Conservation (phyloP, 1,284 basidiomycete species). For the Phellinidium pouzarii region DNA sequence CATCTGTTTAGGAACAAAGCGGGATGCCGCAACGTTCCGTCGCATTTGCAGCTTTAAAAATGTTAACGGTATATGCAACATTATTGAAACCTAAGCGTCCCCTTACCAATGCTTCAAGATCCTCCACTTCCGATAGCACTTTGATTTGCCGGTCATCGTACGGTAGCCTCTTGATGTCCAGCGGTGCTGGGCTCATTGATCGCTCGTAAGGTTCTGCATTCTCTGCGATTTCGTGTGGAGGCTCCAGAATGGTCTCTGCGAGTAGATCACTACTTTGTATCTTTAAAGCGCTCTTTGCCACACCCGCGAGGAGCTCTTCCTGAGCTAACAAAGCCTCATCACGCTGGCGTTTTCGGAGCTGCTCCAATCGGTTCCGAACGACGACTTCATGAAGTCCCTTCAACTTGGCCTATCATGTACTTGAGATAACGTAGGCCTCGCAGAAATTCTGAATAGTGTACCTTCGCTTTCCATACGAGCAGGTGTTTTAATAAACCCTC, state of each 20-base stretch:
- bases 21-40: constrained; percentile 69
- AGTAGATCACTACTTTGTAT: constrained; percentile 39
- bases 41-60: constrained; percentile 63
- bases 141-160: constrained; percentile 76
- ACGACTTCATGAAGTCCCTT: constrained; percentile 93
- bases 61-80: constrained; percentile 6
- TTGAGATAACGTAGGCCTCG: neutral
- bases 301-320: constrained; percentile 82
- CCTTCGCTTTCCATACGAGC: constrained; percentile 98
- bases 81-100: constrained; percentile 6
- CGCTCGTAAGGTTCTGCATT: constrained; percentile 71
- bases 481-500: constrained; percentile 87
- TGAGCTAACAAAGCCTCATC: constrained; percentile 92
- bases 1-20: constrained; percentile 74
- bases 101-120: constrained; percentile 61
- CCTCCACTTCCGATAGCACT: constrained; percentile 66
- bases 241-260: constrained; percentile 26
- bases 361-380: constrained; percentile 90
- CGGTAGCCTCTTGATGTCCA: constrained; percentile 65
- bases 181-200: constrained; percentile 72
- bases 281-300: constrained; percentile 49
- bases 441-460: constrained; percentile 27
- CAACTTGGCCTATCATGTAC: constrained; percentile 66
- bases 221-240: constrained; percentile 44
- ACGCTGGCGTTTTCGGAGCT: constrained; percentile 89